Evolutionary conservation across 495 filamentous ascomycete genomes (phyloP).

Genomic region (Xylaria sp.): DNA sequence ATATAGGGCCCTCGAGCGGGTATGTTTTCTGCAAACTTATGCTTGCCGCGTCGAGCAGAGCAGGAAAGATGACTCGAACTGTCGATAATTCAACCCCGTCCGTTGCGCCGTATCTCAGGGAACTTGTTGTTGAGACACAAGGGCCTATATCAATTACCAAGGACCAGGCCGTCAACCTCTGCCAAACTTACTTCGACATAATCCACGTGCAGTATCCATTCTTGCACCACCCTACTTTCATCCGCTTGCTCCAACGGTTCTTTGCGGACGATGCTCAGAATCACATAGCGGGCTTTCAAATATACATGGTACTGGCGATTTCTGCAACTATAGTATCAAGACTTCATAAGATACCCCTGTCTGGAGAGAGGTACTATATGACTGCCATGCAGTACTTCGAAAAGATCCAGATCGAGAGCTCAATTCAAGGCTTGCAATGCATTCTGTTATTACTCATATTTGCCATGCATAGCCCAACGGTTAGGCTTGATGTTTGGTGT

Average conservation of each 20-base stretch:
- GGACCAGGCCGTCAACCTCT: conserved; percentile 47
- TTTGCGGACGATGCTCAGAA: conserved; percentile 36
- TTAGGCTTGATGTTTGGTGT: conserved; percentile 56
- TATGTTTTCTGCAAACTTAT: conserved; percentile 52
- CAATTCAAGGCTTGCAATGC: conserved; percentile 51
- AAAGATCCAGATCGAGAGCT: conserved; percentile 46
- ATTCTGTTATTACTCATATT: conserved; percentile 55
- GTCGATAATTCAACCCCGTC: conserved; percentile 17
- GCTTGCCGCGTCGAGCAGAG: conserved; percentile 46
- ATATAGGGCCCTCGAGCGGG: conserved; percentile 33
- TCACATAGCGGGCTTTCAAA: conserved; percentile 45
- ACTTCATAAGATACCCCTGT: conserved; percentile 48
- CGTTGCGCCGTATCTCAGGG: conserved; percentile 19
- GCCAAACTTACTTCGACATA: conserved; percentile 50
- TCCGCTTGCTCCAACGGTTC: conserved; percentile 43
- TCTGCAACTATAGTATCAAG: conserved; percentile 51
- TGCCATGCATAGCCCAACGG: conserved; percentile 54
- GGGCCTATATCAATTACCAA: conserved; percentile 45
- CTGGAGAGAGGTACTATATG: conserved; percentile 54
- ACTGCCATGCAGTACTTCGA: conserved; percentile 51
- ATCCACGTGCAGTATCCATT: conserved; percentile 54
- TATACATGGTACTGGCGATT: conserved; percentile 57
- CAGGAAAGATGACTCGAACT: conserved; percentile 33
- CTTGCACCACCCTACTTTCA: conserved; percentile 50
- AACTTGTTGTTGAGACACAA: conserved; percentile 47